A percentile compares a stretch with the other conserved stretches of the same genome.
Evolutionary conservation across 2,329 filamentous ascomycete genomes (phyloP).

Genomic region (Penicillium sp.): DNA sequence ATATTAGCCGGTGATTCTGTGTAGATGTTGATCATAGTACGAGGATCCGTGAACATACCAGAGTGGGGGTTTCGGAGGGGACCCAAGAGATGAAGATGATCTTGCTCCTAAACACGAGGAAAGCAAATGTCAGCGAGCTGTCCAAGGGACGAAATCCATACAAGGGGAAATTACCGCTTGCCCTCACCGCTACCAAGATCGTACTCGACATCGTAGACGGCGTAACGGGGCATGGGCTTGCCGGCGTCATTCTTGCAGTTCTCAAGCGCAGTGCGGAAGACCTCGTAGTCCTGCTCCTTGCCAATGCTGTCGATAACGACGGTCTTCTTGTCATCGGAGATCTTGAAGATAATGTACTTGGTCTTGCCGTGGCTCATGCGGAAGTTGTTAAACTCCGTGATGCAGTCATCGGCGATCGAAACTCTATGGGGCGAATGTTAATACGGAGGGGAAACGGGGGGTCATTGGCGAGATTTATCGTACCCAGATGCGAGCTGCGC

Average conservation of each 20-base stretch:
- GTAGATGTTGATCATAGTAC: background rate
- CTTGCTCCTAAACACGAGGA: conserved; percentile 43
- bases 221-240: conserved; percentile 49
- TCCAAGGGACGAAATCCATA: background rate
- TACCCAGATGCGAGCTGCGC: conserved; percentile 40
- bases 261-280: conserved; percentile 49
- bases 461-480: conserved; percentile 5
- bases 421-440: conserved; percentile 40
- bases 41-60: conserved; percentile 32
- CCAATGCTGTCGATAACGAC: conserved; percentile 51
- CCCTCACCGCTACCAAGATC: conserved; percentile 50
- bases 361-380: conserved; percentile 46
- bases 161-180: conserved; percentile 41
- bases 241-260: conserved; percentile 45
- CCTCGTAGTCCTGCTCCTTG: conserved; percentile 48
- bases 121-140: conserved; percentile 17
- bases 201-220: conserved; percentile 53
- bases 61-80: conserved; percentile 40
- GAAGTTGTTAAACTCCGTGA: conserved; percentile 49
- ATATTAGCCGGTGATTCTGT: conserved; percentile 13
- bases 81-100: conserved; percentile 55
- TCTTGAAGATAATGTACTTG: conserved; percentile 56
- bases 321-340: conserved; percentile 52
- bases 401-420: conserved; percentile 48
- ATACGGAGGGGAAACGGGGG: conserved; percentile 10